Evolutionary conservation across 257 asterid species (phyloP).

Genomic region (Apocynum venetum): DNA sequence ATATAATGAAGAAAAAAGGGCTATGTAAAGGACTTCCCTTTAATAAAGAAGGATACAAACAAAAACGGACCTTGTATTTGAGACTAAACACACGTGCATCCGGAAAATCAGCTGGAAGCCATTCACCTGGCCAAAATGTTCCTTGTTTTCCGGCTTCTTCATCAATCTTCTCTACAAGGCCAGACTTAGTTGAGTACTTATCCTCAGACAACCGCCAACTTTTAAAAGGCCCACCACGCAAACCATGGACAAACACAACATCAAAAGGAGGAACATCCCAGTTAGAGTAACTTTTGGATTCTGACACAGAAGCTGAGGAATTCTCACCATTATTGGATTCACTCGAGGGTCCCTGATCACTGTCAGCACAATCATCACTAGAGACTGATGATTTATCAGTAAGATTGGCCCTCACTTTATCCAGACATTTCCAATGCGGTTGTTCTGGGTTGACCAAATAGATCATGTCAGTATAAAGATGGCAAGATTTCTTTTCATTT

Average conservation of each 20-base stretch:
- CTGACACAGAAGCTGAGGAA: constrained; percentile 52
- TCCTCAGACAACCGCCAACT: constrained; percentile 97
- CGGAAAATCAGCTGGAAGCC: constrained; percentile 96
- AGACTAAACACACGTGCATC: constrained; percentile 91
- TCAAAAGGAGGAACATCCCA: constrained; percentile 64
- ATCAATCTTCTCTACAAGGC: constrained; percentile 98
- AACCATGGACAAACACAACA: constrained; percentile 90
- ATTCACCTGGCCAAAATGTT: constrained; percentile 98
- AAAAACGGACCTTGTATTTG: constrained; percentile 71
- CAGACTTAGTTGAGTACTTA: constrained; percentile 96
- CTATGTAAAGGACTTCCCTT: neutral
- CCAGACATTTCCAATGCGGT: constrained; percentile 83
- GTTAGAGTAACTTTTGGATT: constrained; percentile 41
- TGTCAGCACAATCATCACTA: constrained; percentile 39
- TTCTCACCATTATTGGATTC: constrained; percentile 30
- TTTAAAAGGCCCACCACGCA: constrained; percentile 99
- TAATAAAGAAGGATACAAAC: neutral
- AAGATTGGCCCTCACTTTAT: constrained; percentile 27
- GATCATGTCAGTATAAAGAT: constrained; percentile 73
- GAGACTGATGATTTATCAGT: constrained; percentile 31
- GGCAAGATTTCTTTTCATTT: constrained; percentile 36
- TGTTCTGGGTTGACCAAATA: constrained; percentile 78
- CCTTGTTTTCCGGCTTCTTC: constrained; percentile 98
- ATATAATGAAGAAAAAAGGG: neutral
- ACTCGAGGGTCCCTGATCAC: constrained; percentile 26